Base-by-base conservation (phyloP, 306 rosid genomes). In the Oxytropis ochrocephala region DNA sequence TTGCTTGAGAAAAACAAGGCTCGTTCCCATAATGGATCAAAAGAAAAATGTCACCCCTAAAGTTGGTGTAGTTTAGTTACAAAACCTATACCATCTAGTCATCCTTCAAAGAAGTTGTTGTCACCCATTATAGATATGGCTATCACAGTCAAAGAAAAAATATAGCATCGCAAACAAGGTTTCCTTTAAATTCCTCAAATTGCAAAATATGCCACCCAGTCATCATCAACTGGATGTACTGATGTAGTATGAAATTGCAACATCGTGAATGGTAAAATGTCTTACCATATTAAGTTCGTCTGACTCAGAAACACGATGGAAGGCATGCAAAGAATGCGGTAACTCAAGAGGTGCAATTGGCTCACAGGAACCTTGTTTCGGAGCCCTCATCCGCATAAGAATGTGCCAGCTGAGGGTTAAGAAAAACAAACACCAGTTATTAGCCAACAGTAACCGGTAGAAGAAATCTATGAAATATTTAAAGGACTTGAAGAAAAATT, bases 261-360 rank as follows among this genome's bases (percentile, higher is more conserved):
- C 69, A 73, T 19, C 39, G 55, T 72, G 62, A 72, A 47, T 50
- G 11, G 70, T 41, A 68, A 69, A 46, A 24, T 64, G 10, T 36
- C 53, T 67, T 77, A 88, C 99, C 81, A 69, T 44, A 66, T 68
- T 88, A 77, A 84, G 77, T 75, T 91, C 88, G 30, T 93, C 95
- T 63, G 82, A 13, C 71, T 85, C 87, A 33, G 89, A 82, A 52
- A 89, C 87, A 50, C 97, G 95, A 58, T 77, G 92, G 77, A 88
- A 85, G 54, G 96, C 96, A 76, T 94, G 99, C 78, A 94, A 70
- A 67, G 97, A 94, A 75, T 91, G 97, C 1, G 99, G 99, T 38
- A 94, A 81, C 60, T 94, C 99, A 66, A 91, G 96, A 78, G 99
- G 97, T 38, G 97, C 88, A 82, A 91, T 78, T 35, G 97, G 96